Evolutionary conservation across 495 filamentous ascomycete species (phyloP).

Genomic region (Thermochaetoides thermophila): DNA sequence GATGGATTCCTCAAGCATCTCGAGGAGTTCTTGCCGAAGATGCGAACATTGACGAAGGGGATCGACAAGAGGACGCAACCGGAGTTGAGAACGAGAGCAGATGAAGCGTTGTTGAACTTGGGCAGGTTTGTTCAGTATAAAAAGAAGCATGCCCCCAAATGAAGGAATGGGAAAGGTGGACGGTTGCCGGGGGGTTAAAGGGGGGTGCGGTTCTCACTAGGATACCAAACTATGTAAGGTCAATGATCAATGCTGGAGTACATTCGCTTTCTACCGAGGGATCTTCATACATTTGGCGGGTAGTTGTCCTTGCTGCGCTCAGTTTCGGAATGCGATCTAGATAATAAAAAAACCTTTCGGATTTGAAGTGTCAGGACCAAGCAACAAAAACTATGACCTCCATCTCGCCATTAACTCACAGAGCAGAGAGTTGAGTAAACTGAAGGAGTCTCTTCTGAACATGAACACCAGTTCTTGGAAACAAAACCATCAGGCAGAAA

Average conservation of each 20-base stretch:
- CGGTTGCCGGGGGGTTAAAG: neutral
- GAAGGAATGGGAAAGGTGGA: neutral
- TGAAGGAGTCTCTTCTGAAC: too few species aligned
- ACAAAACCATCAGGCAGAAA: neutral
- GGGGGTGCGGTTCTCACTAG: neutral
- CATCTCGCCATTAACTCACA: too few species aligned
- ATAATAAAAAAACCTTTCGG: too few species aligned
- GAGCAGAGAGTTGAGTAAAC: too few species aligned
- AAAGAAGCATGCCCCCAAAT: conserved; percentile 29
- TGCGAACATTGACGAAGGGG: conserved; percentile 36
- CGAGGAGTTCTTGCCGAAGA: conserved; percentile 32
- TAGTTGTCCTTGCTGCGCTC: too few species aligned
- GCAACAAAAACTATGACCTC: too few species aligned
- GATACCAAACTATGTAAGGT: too few species aligned
- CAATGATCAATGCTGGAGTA: too few species aligned
- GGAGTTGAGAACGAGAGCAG: conserved; percentile 38
- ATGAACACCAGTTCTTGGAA: neutral
- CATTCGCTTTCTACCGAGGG: too few species aligned
- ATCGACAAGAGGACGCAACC: conserved; percentile 39
- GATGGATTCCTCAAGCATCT: conserved; percentile 43
- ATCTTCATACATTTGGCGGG: too few species aligned
- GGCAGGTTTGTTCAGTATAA: conserved; percentile 45
- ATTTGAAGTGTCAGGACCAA: too few species aligned
- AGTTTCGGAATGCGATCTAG: too few species aligned
- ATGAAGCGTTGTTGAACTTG: conserved; percentile 43